Conservation (phyloP, 2,329 filamentous ascomycete species). For the Colletotrichum incanum region DNA sequence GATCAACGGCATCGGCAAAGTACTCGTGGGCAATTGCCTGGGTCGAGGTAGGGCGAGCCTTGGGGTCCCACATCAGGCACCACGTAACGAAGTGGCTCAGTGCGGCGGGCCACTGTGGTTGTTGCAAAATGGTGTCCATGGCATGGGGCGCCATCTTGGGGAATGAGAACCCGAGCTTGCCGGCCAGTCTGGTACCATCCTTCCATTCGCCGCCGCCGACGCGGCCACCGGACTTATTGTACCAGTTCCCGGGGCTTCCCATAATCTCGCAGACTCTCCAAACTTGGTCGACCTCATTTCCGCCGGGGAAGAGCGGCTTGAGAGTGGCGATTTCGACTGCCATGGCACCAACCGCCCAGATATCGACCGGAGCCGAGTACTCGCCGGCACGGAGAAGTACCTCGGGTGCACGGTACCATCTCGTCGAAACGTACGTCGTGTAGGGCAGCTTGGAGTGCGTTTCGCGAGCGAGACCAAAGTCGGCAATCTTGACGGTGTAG, state of each 20-base stretch:
- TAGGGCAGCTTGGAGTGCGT: conserved; percentile 97
- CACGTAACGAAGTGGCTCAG: conserved; percentile 96
- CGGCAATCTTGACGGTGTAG: conserved; percentile 98
- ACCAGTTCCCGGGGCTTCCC: conserved; percentile 98
- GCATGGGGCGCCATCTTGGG: conserved; percentile 99
- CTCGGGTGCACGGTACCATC: conserved; percentile 98
- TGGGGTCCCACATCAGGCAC: conserved; percentile 99
- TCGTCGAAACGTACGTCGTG: conserved; percentile 97
- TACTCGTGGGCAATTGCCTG: conserved; percentile 98
- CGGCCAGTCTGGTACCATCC: conserved; percentile 91
- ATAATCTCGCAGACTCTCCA: conserved; percentile 99
- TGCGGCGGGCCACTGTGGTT: conserved; percentile 91
- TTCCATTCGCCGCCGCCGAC: conserved; percentile 98
- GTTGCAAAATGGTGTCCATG: conserved; percentile 92
- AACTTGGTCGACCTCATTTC: conserved; percentile 98
- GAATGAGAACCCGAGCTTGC: conserved; percentile 98
- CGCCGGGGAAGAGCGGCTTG: conserved; percentile 96
- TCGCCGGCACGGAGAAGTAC: conserved; percentile 94
- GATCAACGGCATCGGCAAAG: conserved; percentile 93
- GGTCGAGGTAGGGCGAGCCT: conserved; percentile 88
- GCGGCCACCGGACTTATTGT: conserved; percentile 88
- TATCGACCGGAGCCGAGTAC: conserved; percentile 97
- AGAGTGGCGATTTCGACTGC: conserved; percentile 97
- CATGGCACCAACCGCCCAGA: conserved; percentile 99
- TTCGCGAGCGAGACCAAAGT: conserved; percentile 97